Evolutionary conservation across 129 eudicot species (phyloP), one percentile per base, ranked within the genome.

Genomic region (Dittrichia graveolens): DNA sequence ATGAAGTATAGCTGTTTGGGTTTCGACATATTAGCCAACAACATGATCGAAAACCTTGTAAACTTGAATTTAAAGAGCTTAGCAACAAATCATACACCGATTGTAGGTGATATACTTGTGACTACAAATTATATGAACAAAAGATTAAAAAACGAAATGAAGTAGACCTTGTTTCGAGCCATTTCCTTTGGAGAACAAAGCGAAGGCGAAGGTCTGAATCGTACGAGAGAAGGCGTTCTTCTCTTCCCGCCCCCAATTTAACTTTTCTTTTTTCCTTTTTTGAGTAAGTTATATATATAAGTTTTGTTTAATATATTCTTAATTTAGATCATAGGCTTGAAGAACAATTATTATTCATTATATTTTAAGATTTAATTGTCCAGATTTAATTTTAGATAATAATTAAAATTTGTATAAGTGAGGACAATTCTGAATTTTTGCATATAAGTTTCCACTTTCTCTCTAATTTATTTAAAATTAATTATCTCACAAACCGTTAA

Each of bases 111-210:
- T 48, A 14, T 47, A 38, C 61, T 57, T 68, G 55, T 52, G 24
- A 47, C 41, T 38, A 48, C 45, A 16, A 35, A 58, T 49, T 12
- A 41, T 7, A 18, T 1, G 49, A 38, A 13, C 44, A 37, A n/a
- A 60, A 18, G 47, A 24, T 0, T 7, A 7, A 12, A 5, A 5
- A 19, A 18, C 1, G 39, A 8, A 46, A 45, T 35, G 69, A 72
- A 65, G 24, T 57, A 46, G 37, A 80, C 83, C 83, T 80, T 80
- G 76, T 80, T 80, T 80, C 83, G 83, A 59, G 83, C 79, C 83
- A 80, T 80, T 73, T 19, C 48, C 9, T 60, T 12, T n/a, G 46
- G 73, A 53, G 67, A 43, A 66, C 31, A 71, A 66, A 6, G 61
- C 53, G 65, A 66, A 59, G 66, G 61, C 38, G 80, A 62, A 59